A percentile compares a stretch with the other conserved stretches of the same genome.
These are phyloP conservation scores for Lepiota brunneoincarnata DNA, from an alignment of 768 basidiomycete species.

Conservation along the genomic window DNA sequence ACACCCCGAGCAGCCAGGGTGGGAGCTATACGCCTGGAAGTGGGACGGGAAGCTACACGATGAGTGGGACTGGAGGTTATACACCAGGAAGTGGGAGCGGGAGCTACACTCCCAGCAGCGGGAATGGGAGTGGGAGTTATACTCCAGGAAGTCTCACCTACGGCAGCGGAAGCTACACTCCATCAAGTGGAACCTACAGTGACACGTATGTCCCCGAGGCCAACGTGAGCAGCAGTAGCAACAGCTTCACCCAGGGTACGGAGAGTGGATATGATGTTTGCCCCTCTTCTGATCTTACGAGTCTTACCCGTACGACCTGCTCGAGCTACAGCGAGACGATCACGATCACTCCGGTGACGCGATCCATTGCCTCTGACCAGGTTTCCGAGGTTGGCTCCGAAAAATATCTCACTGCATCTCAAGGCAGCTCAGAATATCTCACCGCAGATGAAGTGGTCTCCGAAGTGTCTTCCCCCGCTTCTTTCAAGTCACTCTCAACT, in stretches of 20 bases:
- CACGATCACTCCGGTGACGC: constrained; percentile 29
- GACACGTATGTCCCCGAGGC: constrained; percentile 2
- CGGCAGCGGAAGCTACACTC: constrained; percentile 18
- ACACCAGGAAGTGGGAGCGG: constrained; percentile 13
- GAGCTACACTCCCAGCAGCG: constrained; percentile 15
- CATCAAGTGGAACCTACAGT: constrained; percentile 11
- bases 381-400: constrained; percentile 31
- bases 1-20: constrained; percentile 17
- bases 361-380: constrained; percentile 24
- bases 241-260: constrained; percentile 33
- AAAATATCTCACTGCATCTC: constrained; percentile 42
- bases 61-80: constrained; percentile 15
- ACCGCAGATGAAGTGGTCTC: constrained; percentile 33
- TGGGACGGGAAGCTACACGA: constrained; percentile 5
- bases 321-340: constrained; percentile 26
- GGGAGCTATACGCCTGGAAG: constrained; percentile 18
- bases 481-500: constrained; percentile 29
- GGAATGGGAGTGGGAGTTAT: constrained; percentile 14
- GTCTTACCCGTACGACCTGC: constrained; percentile 25
- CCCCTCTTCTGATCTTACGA: constrained; percentile 48
- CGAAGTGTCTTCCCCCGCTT: constrained; percentile 24
- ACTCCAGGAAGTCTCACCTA: constrained; percentile 13
- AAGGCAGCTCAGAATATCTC: constrained; percentile 52
- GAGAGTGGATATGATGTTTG: constrained; percentile 56
- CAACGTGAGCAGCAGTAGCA: constrained; percentile 17